Evolutionary conservation across 768 basidiomycete genomes (phyloP), one percentile per base, ranked within the genome.

Genomic region (Agaricus sinodeliciosus): DNA sequence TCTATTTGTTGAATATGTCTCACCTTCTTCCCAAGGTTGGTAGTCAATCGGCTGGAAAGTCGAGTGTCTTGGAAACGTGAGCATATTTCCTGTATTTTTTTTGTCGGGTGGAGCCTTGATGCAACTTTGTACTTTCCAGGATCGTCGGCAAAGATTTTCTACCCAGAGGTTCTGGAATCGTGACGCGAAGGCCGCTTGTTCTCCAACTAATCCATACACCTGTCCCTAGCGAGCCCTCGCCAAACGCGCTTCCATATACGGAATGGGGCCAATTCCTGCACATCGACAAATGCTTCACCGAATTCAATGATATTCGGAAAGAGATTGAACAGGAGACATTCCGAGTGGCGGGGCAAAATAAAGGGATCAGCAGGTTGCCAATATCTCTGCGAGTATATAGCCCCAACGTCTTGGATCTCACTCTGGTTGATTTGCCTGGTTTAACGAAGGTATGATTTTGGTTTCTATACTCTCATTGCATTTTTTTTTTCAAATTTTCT

Each of bases 251-350:
- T 60, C 74, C 71, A 65, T 77, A 79, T 58, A 76, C 82, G 0
- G 95, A 97, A 78, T 98, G 94, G 85, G 95, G 83, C 42, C 96
- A 98, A 68, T 99, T 99, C 69, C 79, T 98, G 26, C 96, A 99
- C 67, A 76, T 95, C 51, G 94, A 97, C 78, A 91, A 90, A 66
- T 82, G 90, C 37, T 97, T 94, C 71, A 94, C 92, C n/a, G 95
- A 98, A 64, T 98, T 94, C 63, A 74, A 79, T 42, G 95, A 98
- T 62, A 88, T 98, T 58, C 79, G 95, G 37, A 88, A 86, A 59
- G 96, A 99, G 73, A 99, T 99, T 55, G 96, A 99, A 69, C 87
- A 90, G 65, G 96, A 99, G 74, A 99, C 96, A 1, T 94, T 86
- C 67, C 76, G 96, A 41, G 94, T 99, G 15, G 96, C 96, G 0